A percentile compares a stretch with the other conserved stretches of the same genome.
Conservation (phyloP, 768 basidiomycete genomes). For the Pisolithus albus region DNA sequence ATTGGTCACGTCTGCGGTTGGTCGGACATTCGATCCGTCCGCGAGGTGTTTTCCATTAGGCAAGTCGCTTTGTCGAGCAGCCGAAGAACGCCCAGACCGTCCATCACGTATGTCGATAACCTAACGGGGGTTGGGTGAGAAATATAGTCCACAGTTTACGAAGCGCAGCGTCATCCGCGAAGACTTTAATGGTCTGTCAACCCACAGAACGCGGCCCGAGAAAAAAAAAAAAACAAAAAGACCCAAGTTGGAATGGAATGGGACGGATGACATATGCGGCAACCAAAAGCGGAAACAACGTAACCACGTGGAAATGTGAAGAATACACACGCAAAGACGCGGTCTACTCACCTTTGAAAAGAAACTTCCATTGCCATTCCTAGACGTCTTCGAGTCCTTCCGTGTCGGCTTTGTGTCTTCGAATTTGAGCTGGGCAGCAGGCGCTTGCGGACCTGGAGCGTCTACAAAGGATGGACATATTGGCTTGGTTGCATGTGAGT, state of each 20-base stretch:
- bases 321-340: not conserved
- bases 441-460: no score
- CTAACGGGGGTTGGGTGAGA: not conserved
- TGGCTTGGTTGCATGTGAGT: no score
- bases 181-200: not conserved
- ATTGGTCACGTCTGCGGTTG: not conserved
- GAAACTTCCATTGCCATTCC: not conserved
- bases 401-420: not conserved
- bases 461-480: no score
- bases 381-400: not conserved
- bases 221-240: not conserved
- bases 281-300: not conserved
- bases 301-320: not conserved
- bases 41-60: not conserved
- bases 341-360: not conserved
- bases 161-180: not conserved
- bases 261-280: no score
- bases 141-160: not conserved
- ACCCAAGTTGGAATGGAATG: not conserved
- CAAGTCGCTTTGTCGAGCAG: not conserved
- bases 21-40: not conserved
- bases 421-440: not conserved
- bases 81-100: not conserved
- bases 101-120: not conserved
- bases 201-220: no score